phyloP scores from a whole-genome alignment of 495 filamentous ascomycete genomes.

The Neurospora sp. region DNA sequence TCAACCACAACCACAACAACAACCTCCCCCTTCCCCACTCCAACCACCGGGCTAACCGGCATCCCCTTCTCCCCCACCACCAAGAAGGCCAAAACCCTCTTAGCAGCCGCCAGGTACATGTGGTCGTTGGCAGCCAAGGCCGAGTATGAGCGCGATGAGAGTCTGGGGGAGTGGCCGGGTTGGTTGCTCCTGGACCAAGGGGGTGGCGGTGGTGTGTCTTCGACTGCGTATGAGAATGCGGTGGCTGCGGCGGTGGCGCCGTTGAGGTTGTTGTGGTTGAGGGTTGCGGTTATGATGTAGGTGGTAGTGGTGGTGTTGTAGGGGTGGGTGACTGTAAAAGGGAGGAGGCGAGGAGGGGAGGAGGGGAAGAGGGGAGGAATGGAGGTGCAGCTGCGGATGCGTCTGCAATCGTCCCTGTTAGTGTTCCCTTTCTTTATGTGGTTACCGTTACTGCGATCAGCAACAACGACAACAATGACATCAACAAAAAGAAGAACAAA shows the following conservation, averaged over 20 bases:
- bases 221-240: neutral
- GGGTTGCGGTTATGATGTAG: neutral
- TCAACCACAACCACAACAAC: neutral
- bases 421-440: neutral
- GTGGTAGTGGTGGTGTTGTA: neutral
- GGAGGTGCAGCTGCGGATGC: neutral
- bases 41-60: neutral
- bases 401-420: neutral
- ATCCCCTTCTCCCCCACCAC: neutral
- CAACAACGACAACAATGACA: no score
- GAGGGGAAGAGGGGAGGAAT: neutral
- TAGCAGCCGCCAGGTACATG: neutral
- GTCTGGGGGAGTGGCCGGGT: neutral
- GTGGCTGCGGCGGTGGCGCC: neutral
- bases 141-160: neutral
- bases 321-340: neutral
- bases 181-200: neutral
- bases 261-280: neutral
- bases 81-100: neutral
- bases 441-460: no score
- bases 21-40: neutral
- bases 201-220: neutral
- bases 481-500: no score
- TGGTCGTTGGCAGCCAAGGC: neutral
- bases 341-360: neutral